Evolutionary conservation across 2,329 filamentous ascomycete genomes (phyloP).

Genomic region (Plectosphaerella cucumerina): DNA sequence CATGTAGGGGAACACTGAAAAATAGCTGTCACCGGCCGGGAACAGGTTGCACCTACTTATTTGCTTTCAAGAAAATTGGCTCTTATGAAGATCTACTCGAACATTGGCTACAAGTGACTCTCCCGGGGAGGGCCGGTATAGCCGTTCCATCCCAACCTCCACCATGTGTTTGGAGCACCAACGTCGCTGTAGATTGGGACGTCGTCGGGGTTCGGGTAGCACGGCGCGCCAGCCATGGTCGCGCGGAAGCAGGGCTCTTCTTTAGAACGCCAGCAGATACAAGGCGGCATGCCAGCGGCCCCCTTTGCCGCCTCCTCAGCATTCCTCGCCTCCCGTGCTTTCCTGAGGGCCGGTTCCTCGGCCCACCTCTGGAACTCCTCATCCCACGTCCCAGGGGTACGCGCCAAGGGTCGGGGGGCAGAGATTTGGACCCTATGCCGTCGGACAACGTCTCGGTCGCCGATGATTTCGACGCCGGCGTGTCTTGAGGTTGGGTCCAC

Average conservation of each 20-base stretch:
- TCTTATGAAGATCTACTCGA: no score
- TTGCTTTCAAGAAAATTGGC: no score
- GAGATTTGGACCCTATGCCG: no score
- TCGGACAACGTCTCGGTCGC: slow-evolving; percentile 1
- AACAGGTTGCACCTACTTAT: no score
- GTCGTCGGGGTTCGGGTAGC: not conserved
- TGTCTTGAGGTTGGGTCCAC: not conserved
- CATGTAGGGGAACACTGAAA: no score
- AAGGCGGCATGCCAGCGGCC: not conserved
- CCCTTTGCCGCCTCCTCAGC: not conserved
- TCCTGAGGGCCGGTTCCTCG: not conserved
- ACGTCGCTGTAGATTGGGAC: not conserved
- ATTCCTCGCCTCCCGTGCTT: not conserved
- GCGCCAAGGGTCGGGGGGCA: not conserved
- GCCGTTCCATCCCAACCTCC: slow-evolving; percentile 1
- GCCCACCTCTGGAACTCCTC: not conserved
- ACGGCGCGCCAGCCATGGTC: not conserved
- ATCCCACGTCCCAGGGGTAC: not conserved
- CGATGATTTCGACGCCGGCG: not conserved
- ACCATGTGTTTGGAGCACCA: not conserved
- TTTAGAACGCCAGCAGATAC: not conserved
- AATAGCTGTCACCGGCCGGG: no score
- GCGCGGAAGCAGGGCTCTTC: not conserved
- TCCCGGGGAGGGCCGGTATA: no score
- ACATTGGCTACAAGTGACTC: no score